A percentile compares a stretch with the other conserved stretches of the same genome.
phyloP scores from a whole-genome alignment of 23 red algal genomes.

The Gracilaria vermiculophylla region DNA sequence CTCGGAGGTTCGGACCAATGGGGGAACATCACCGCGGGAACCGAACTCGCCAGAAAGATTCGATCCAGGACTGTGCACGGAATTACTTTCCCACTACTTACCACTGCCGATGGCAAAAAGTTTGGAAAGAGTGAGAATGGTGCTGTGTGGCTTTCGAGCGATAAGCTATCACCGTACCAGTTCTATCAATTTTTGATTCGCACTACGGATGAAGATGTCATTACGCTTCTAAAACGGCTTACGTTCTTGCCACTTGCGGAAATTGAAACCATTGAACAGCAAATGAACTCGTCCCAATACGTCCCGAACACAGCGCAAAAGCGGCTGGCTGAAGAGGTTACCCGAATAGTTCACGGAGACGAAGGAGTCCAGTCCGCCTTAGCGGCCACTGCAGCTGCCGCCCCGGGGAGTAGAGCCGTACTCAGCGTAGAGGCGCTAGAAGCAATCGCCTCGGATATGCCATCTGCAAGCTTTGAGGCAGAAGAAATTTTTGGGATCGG shows the following conservation, averaged over 20 bases:
- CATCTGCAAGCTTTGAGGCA: slow-evolving; percentile 19
- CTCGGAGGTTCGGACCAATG: slow-evolving; percentile 94
- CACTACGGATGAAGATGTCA: slow-evolving; percentile 80
- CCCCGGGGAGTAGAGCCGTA: slow-evolving; percentile 70
- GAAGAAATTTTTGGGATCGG: slow-evolving; percentile 55
- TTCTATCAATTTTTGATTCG: slow-evolving; percentile 93
- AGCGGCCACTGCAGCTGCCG: slow-evolving; percentile 76
- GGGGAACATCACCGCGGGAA: slow-evolving; percentile 97
- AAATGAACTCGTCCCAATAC: slow-evolving; percentile 51
- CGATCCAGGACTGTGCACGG: slow-evolving; percentile 59
- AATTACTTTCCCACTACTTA: slow-evolving; percentile 93
- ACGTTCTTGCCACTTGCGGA: slow-evolving; percentile 87
- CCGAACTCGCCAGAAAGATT: slow-evolving; percentile 85
- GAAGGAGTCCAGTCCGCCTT: slow-evolving; percentile 68
- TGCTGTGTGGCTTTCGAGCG: slow-evolving; percentile 82
- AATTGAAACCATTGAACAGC: slow-evolving; percentile 65
- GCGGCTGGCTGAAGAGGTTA: slow-evolving; percentile 86
- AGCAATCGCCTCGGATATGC: slow-evolving; percentile 74
- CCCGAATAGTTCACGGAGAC: slow-evolving; percentile 91
- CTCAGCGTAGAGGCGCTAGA: slow-evolving; percentile 75
- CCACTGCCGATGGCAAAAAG: slow-evolving; percentile 85
- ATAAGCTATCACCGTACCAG: slow-evolving; percentile 91
- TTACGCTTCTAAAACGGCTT: slow-evolving; percentile 69
- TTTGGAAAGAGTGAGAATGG: slow-evolving; percentile 95
- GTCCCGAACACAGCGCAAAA: slow-evolving; percentile 81